Evolutionary conservation across 441 rosid genomes (phyloP), one percentile per base, ranked within the genome.

Genomic region (Geranium incanum): DNA sequence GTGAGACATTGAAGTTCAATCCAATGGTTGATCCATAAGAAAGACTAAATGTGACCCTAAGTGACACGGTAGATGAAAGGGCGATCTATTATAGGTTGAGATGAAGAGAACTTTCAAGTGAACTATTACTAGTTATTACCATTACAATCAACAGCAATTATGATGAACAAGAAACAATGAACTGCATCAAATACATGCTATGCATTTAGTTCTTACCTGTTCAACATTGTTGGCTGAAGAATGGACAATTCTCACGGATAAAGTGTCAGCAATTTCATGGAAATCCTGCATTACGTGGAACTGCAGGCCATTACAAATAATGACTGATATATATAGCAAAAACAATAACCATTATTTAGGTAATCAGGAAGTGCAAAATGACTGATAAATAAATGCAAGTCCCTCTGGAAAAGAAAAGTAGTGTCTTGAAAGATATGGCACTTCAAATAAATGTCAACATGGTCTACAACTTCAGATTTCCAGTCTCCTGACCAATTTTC

Each of bases 191-290:
- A 75, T 8, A 13, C 37, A 18, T 19, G 21, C 65, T 12, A 59
- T 59, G 9, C 18, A 64, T 28, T 13, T 64, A 23, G 1, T 64
- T 11, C 0, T 50, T 76, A 89, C 90, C 92, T 82, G 89, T 64
- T 84, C 95, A 70, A 85, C 91, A 64, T 84, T 88, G 80, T 84
- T 87, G n/a, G 76, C 89, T 19, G 92, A 77, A 68, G 89, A 83
- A 76, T 78, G 81, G 63, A 82, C 83, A 68, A 79, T 79, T 66
- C 75, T 79, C 77, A 82, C 67, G 36, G 87, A 84, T 76, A 86
- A 71, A n/a, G 79, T 75, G 76, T 80, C 88, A 21, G 75, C 72
- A 63, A 75, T 75, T 74, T 81, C 87, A 71, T 70, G 81, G 79
- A 86, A 79, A 77, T 78, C 86, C 90, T 86, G 83, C 62, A 65